A percentile compares a stretch with the other conserved stretches of the same genome.
Conservation (phyloP, 768 basidiomycete species). For the Termitomyces sp. region DNA sequence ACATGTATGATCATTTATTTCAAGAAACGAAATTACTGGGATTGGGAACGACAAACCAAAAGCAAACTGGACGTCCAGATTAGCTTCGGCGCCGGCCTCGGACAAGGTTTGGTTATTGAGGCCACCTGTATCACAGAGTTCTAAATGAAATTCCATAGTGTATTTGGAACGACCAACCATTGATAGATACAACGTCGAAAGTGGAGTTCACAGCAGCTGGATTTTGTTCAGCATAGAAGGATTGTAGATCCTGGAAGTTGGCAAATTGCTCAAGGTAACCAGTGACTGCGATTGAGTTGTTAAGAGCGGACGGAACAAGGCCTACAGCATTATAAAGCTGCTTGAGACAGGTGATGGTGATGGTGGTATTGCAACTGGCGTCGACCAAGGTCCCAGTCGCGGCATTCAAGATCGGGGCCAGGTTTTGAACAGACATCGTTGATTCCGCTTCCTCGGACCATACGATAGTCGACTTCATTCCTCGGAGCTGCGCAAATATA, state of each 20-base stretch:
- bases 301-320: constrained; percentile 34
- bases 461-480: constrained; percentile 14
- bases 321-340: constrained; percentile 51
- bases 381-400: constrained; percentile 24
- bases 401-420: constrained; percentile 2
- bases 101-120: constrained; percentile 46
- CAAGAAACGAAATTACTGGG: constrained; percentile 23
- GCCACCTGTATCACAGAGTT: constrained; percentile 34
- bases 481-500: constrained; percentile 39
- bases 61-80: constrained; percentile 59
- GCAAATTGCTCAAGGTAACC: constrained; percentile 49
- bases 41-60: constrained; percentile 59
- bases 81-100: constrained; percentile 56
- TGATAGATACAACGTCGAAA: constrained; percentile 49
- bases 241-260: constrained; percentile 43
- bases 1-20: not conserved
- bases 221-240: constrained; percentile 40
- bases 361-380: constrained; percentile 40
- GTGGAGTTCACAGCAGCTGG: constrained; percentile 42
- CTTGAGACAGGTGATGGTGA: constrained; percentile 49
- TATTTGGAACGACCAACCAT: constrained; percentile 29
- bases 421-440: constrained; percentile 1
- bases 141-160: not conserved
- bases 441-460: constrained; percentile 18
- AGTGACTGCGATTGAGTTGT: constrained; percentile 48